phyloP scores from a whole-genome alignment of 805 yeast genomes.

The Jamesozyma spencerorum region DNA sequence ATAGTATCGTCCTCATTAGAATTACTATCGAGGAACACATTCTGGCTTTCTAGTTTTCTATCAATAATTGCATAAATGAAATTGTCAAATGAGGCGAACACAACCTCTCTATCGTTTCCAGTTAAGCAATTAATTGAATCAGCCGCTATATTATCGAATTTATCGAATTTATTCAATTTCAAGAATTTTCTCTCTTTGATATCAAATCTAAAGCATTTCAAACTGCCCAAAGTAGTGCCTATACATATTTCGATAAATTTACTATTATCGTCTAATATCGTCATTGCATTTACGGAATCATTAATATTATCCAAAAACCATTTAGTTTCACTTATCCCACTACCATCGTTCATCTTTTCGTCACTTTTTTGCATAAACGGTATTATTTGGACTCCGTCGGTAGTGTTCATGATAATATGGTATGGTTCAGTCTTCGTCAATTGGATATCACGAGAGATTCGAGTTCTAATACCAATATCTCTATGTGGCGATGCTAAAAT shows the following conservation, averaged over 20 bases:
- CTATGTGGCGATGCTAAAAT: not conserved
- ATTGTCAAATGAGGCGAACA: slow-evolving; percentile 10
- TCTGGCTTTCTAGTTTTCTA: slow-evolving; percentile 6
- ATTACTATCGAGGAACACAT: not conserved
- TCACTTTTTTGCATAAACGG: slow-evolving; percentile 3
- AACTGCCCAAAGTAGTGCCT: slow-evolving; percentile 12
- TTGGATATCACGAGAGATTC: slow-evolving; percentile 6
- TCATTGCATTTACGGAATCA: slow-evolving; percentile 3
- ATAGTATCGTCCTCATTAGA: not conserved
- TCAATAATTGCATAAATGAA: slow-evolving; percentile 7
- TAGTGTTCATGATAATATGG: slow-evolving; percentile 9
- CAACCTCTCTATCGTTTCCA: slow-evolving; percentile 2
- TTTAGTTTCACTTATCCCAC: not conserved
- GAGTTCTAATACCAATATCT: not conserved
- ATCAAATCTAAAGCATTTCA: slow-evolving; percentile 7
- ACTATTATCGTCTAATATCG: not conserved
- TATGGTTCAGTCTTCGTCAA: slow-evolving; percentile 1
- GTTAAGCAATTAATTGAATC: slow-evolving; percentile 7
- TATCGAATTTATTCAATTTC: slow-evolving; percentile 3
- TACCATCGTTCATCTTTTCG: not conserved
- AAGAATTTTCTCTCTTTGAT: slow-evolving; percentile 4
- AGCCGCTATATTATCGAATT: slow-evolving; percentile 1
- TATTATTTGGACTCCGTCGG: slow-evolving; percentile 12
- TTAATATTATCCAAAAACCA: slow-evolving; percentile 2
- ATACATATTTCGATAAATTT: slow-evolving; percentile 1